Conservation (phyloP, 75 land plant species). For the Ceratopteris richardii region DNA sequence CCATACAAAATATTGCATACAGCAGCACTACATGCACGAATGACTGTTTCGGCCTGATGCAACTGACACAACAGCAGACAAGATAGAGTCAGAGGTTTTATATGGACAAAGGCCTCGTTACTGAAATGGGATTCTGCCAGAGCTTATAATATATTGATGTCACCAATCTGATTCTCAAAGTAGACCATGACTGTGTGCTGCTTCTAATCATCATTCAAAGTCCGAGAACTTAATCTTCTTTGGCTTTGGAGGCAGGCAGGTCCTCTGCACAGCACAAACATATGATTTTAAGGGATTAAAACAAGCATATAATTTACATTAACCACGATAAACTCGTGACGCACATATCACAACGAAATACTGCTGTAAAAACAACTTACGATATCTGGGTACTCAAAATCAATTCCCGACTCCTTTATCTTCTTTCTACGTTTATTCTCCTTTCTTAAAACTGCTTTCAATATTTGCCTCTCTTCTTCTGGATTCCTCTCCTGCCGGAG, state of each 20-base stretch:
- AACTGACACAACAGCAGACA: too few relatives aligned
- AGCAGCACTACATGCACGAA: too few relatives aligned
- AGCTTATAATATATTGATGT: too few relatives aligned
- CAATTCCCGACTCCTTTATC: conserved; percentile 76
- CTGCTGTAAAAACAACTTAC: conserved; percentile 43
- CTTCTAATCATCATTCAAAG: too few relatives aligned
- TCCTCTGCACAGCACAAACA: conserved; percentile 33
- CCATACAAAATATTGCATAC: too few relatives aligned
- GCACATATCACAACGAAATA: too few relatives aligned
- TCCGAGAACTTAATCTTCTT: conserved; percentile 74
- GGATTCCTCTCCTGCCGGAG: conserved; percentile 64
- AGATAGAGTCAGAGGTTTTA: too few relatives aligned
- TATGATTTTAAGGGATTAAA: neutral
- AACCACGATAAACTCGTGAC: neutral
- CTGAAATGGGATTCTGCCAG: too few relatives aligned
- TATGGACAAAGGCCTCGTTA: too few relatives aligned
- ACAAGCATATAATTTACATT: neutral
- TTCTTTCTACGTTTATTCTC: conserved; percentile 48
- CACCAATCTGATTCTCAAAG: too few relatives aligned
- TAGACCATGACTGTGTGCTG: too few relatives aligned
- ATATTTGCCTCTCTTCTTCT: conserved; percentile 47
- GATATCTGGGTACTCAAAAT: conserved; percentile 74
- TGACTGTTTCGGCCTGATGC: too few relatives aligned
- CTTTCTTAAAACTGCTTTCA: conserved; percentile 42
- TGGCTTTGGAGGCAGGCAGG: conserved; percentile 22